Evolutionary conservation across 345 rosid genomes (phyloP), one percentile per base, ranked within the genome.

Genomic region (Eucalyptus lansdowneana): DNA sequence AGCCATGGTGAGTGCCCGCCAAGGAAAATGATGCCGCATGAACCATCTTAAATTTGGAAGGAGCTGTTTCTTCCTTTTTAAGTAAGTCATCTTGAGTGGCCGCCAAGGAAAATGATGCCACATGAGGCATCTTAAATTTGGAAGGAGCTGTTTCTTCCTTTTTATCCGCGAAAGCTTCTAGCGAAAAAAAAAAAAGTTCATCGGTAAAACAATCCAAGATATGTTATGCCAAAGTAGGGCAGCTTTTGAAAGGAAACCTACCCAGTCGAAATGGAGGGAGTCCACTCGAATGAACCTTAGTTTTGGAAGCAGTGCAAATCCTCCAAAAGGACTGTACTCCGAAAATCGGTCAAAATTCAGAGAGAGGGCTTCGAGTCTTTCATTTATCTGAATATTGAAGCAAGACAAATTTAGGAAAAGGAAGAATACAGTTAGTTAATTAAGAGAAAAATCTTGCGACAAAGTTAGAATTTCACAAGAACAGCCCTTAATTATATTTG

Each of bases 1-100:
- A 65, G 37, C 14, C 40, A n/a, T n/a, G 0, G 5, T 0, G 6
- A n/a, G 37, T n/a, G 37, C 21, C 6, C 6, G 2, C 76, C 21
- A 0, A 65, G 76, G 40, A 65, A n/a, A 65, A 65, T 2, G 3
- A 65, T 65, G 76, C 76, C 76, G n/a, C 21, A 65, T 65, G 6
- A n/a, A 21, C 21, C 40, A n/a, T 65, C 40, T 65, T n/a, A 65
- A 65, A 65, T 65, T 65, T 65, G 76, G 76, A n/a, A 65, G 37
- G 37, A 65, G 0, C 2, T n/a, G 37, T n/a, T n/a, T n/a, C n/a
- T n/a, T n/a, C n/a, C n/a, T n/a, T n/a, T n/a, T n/a, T n/a, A 65
- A 65, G 5, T 65, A 65, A 65, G 76, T n/a, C 72, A 65, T 14
- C 5, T 1, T 1, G 10, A n/a, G 37, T 65, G 19, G 37, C 5